A percentile compares a stretch with the other conserved stretches of the same genome.
phyloP scores from a whole-genome alignment of 2,329 filamentous ascomycete species.

The Rhynchosporium secalis region DNA sequence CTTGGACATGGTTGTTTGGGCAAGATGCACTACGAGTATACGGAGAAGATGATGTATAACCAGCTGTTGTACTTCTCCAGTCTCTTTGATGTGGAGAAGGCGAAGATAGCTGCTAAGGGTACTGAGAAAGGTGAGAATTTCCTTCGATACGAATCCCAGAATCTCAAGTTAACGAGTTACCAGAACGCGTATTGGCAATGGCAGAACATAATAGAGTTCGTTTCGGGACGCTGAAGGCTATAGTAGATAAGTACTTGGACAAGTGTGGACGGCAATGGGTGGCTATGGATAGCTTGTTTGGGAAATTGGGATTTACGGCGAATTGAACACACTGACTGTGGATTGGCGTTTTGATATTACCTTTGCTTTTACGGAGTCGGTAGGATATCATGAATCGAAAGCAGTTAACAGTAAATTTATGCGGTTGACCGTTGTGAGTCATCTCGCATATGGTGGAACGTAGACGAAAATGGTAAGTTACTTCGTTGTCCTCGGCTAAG shows the following conservation, averaged over 20 bases:
- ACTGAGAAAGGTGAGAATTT: slow-evolving; percentile 45
- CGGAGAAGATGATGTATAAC: slow-evolving; percentile 90
- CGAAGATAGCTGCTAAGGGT: slow-evolving; percentile 53
- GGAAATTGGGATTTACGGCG: slow-evolving; percentile 57
- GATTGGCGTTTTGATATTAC: slow-evolving; percentile 15
- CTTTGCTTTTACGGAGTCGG: slow-evolving; percentile 22
- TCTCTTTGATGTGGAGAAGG: slow-evolving; percentile 88
- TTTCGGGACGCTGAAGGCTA: slow-evolving; percentile 73
- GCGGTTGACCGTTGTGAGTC: background rate
- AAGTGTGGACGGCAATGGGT: slow-evolving; percentile 93
- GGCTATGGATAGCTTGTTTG: slow-evolving; percentile 86
- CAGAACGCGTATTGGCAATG: slow-evolving; percentile 60
- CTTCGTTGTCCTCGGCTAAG: background rate
- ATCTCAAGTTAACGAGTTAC: slow-evolving; percentile 1
- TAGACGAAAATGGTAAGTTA: background rate
- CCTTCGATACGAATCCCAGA: background rate
- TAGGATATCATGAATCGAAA: slow-evolving; percentile 32
- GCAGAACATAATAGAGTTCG: slow-evolving; percentile 79
- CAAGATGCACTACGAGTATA: slow-evolving; percentile 83
- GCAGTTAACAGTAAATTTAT: slow-evolving; percentile 5
- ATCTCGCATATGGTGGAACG: background rate
- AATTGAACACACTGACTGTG: slow-evolving; percentile 18
- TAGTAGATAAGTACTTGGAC: slow-evolving; percentile 81
- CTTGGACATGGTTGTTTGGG: slow-evolving; percentile 83
- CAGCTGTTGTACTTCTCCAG: slow-evolving; percentile 85